Conservation (phyloP, 768 basidiomycete species). For the Mycena chlorophos region DNA sequence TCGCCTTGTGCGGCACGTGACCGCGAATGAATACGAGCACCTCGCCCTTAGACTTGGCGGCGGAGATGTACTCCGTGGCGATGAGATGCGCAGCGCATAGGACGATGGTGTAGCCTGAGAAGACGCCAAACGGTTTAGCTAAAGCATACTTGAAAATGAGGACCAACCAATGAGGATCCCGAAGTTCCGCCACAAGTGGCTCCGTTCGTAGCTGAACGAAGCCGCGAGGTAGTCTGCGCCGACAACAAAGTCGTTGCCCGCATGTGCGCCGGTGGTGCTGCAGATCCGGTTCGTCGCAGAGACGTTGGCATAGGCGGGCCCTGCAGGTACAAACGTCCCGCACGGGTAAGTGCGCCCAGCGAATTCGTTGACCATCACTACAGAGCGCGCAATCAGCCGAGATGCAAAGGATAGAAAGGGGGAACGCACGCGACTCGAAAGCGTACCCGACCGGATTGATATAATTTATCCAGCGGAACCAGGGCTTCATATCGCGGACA, state of each 20-base stretch:
- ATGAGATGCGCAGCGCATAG: conserved; percentile 39
- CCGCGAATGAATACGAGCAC: conserved; percentile 29
- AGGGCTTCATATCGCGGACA: conserved; percentile 28
- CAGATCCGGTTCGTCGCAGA: conserved; percentile 43
- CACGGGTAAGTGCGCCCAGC: conserved; percentile 36
- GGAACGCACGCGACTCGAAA: conserved; percentile 35
- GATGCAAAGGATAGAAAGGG: background rate
- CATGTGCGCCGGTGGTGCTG: conserved; percentile 39
- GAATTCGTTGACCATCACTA: conserved; percentile 53
- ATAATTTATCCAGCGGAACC: conserved; percentile 37
- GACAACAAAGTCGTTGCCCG: conserved; percentile 40
- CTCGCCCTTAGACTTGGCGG: conserved; percentile 31
- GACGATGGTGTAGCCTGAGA: no score
- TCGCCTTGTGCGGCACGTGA: conserved; percentile 22
- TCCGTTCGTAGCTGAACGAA: conserved; percentile 29
- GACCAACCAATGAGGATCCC: conserved; percentile 42
- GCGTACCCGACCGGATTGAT: conserved; percentile 46
- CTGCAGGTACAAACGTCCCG: conserved; percentile 32
- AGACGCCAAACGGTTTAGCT: no score
- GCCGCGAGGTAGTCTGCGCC: conserved; percentile 43
- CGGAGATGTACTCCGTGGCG: conserved; percentile 35
- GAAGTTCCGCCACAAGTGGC: conserved; percentile 38
- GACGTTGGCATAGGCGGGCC: conserved; percentile 35
- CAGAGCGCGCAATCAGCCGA: background rate
- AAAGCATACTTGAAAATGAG: background rate